Percentiles rank a stretch among this genome's conserved stretches.
Conservation (phyloP, 75 land plant species). For the Selaginella moellendorffii region DNA sequence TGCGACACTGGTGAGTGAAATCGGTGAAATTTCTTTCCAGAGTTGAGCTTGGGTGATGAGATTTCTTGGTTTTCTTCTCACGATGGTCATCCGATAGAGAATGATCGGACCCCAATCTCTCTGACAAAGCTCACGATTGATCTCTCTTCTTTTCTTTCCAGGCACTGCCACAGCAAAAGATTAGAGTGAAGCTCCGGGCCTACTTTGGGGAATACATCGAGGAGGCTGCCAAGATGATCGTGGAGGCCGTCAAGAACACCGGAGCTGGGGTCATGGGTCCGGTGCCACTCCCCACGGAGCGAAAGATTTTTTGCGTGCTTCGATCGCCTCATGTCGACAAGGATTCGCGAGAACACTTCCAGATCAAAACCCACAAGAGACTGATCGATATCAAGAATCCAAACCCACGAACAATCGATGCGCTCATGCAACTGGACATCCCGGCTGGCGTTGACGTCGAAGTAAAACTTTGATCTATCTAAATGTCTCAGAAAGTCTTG, state of each 20-base stretch:
- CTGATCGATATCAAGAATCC: conserved; percentile 82
- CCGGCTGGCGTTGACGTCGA: conserved; percentile 91
- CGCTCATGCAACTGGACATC: conserved; percentile 83
- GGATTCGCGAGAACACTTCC: conserved; percentile 74
- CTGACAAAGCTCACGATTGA: too few species aligned
- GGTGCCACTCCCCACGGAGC: conserved; percentile 86
- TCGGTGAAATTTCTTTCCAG: too few species aligned
- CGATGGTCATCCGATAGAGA: too few species aligned
- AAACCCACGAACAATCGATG: conserved; percentile 79
- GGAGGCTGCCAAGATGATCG: conserved; percentile 75
- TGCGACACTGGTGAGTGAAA: too few species aligned
- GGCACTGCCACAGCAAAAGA: conserved; percentile 81
- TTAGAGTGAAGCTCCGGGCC: conserved; percentile 77
- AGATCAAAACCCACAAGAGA: conserved; percentile 79
- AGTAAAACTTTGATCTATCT: conserved; percentile 48
- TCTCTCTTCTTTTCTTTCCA: conserved; percentile 27
- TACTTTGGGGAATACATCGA: conserved; percentile 77
- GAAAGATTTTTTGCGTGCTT: conserved; percentile 70
- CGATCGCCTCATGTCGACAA: conserved; percentile 91
- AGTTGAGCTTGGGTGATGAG: too few species aligned
- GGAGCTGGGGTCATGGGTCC: conserved; percentile 89
- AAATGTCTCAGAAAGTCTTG: too few species aligned
- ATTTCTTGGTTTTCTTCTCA: too few species aligned
- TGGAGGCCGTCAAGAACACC: conserved; percentile 83
- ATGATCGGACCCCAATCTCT: too few species aligned